Evolutionary conservation across 1,284 basidiomycete species (phyloP).

Genomic region (Fomitopsis schrenkii): DNA sequence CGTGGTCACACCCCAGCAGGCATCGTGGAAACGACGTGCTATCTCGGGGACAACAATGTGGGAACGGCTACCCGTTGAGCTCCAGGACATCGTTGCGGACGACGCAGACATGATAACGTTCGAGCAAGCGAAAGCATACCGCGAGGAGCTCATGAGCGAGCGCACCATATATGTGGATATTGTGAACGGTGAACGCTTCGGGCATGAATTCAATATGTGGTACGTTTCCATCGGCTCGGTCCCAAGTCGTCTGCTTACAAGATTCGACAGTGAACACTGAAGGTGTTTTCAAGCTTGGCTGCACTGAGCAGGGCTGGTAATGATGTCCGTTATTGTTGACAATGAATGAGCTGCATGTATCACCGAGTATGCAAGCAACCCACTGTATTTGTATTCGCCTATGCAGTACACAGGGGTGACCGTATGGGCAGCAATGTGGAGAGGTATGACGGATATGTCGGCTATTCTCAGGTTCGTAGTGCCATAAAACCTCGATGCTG

Average conservation of each 20-base stretch:
- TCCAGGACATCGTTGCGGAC: conserved; percentile 8
- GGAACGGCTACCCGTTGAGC: conserved; percentile 6
- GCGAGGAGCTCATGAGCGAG: conserved; percentile 13
- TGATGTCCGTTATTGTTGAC: no score
- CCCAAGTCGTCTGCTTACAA: no score
- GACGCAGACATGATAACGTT: conserved; percentile 4
- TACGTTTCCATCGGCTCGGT: neutral
- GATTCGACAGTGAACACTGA: no score
- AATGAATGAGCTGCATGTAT: no score
- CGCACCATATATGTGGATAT: conserved; percentile 5
- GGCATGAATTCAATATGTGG: conserved; percentile 14
- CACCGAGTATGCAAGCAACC: no score
- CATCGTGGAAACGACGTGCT: conserved; percentile 18
- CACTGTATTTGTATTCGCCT: conserved; percentile 12
- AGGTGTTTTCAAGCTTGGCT: no score
- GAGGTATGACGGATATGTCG: conserved; percentile 24
- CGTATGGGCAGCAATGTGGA: conserved; percentile 27
- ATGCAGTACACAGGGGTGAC: conserved; percentile 38
- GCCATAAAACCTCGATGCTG: neutral
- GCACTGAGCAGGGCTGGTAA: no score
- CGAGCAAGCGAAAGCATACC: conserved; percentile 11
- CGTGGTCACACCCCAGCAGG: conserved; percentile 2
- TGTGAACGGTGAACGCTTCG: conserved; percentile 10
- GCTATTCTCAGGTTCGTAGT: conserved; percentile 30
- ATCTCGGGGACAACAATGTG: conserved; percentile 19